Evolutionary conservation across 2,329 filamentous ascomycete species (phyloP).

Genomic region (Paraconiothyrium brasiliense): DNA sequence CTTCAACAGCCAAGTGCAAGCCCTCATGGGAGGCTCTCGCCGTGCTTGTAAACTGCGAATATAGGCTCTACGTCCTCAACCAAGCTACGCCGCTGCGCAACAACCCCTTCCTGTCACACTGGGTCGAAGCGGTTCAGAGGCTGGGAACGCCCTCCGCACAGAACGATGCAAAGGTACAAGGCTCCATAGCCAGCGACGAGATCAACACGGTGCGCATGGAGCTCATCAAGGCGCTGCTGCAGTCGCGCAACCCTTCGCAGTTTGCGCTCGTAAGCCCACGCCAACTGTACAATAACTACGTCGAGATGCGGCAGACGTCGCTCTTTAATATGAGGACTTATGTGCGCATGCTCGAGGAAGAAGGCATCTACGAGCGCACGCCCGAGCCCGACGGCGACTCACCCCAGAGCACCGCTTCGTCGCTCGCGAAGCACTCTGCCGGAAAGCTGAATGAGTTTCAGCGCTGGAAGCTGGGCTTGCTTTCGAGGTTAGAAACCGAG

Average conservation of each 20-base stretch:
- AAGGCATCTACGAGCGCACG: constrained; percentile 45
- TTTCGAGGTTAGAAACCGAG: constrained; percentile 28
- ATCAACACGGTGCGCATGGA: constrained; percentile 32
- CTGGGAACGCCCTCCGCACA: constrained; percentile 17
- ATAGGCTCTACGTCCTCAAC: constrained; percentile 45
- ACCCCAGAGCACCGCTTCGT: constrained; percentile 9
- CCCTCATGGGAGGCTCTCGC: constrained; percentile 37
- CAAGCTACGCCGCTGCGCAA: constrained; percentile 38
- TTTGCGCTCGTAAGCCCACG: constrained; percentile 26
- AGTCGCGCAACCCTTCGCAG: constrained; percentile 19
- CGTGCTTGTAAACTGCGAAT: constrained; percentile 48
- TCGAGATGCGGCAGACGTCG: constrained; percentile 18
- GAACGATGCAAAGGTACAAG: constrained; percentile 1
- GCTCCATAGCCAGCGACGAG: constrained; percentile 23
- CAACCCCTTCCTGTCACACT: constrained; percentile 53
- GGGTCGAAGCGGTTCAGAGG: constrained; percentile 48
- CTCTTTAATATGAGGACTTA: constrained; percentile 41
- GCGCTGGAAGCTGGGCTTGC: constrained; percentile 35
- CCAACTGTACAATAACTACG: constrained; percentile 26
- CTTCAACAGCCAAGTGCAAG: constrained; percentile 21
- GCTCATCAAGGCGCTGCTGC: constrained; percentile 41
- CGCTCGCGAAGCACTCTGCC: neutral
- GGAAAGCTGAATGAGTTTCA: constrained; percentile 25
- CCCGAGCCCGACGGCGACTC: constrained; percentile 22
- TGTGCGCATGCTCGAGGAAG: constrained; percentile 49